Base-by-base conservation (phyloP, 257 asterid species). In the Paulownia fortunei region DNA sequence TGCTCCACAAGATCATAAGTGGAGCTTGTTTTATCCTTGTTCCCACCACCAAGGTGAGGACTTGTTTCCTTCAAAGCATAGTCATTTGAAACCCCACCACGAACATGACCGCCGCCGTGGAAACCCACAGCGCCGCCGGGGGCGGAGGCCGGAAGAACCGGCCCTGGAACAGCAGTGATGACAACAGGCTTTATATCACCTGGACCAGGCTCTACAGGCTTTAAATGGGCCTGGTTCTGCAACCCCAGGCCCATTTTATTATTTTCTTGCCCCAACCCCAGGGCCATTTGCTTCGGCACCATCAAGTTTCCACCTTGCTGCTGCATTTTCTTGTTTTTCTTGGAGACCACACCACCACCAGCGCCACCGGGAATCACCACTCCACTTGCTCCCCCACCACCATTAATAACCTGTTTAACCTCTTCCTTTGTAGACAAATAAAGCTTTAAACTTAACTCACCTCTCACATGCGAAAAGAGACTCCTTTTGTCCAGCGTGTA, bases 1-100 rank as follows among this genome's bases (percentile, higher is more conserved):
- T 91, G 97, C 69, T 93, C 98, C 19, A 93, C 98, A 0, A 93
- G 87, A 70, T 93, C 98, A 66, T 93, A 88, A 4, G 97, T 92
- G 10, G 95, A 89, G 81, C 90, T 93, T 13, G 91, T 79, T 56
- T 89, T 93, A 55, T 90, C 92, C 71, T 82, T 89, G 76, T 82
- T 87, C 61, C 82, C 81, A 10, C 97, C 94, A 37, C 98, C 98
- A 3, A 94, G 92, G 41, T 86, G 92, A 10, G 98, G 98, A 30
- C 87, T 89, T 13, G 96, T 94, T 65, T 94, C 97, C 81, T 92
- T 94, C 24, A 94, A 54, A 2, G 89, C 79, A 73, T 83, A 92
- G 76, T 94, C 98, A 8, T 83, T 80, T 0, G 81, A 80, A 61
- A 82, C 78, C 16, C 89, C 92, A 24, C 88, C 86, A 7, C 81